Evolutionary conservation across 108 stramenopile species (phyloP), one percentile per base, ranked within the genome.

Genomic region (Mayamaea pseudoterrestris): DNA sequence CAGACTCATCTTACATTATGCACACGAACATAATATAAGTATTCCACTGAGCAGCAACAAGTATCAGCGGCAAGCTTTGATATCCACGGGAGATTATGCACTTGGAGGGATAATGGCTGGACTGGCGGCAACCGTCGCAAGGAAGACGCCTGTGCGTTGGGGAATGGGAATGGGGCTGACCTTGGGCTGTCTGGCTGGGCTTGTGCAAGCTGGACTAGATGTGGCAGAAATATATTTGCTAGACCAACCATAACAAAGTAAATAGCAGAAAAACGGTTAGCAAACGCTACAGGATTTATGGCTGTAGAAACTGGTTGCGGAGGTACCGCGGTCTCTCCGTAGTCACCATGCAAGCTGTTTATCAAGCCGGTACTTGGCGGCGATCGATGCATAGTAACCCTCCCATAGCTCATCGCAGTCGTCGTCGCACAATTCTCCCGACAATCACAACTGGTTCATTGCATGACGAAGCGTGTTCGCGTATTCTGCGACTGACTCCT

Each of bases 391-490:
- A 60, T 76, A 80, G 36, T 80, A 58, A 20, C 35, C 30, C 14
- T 60, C 42, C 78, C 74, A 76, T 8, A 80, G 40, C 1, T 41
- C 9, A 2, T 44, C 31, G 49, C 74, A 80, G 31, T 75, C 60
- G 20, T 53, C 52, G 34, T 80, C 71, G 1, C 58, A 45, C 29
- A 75, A 20, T 45, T 80, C 74, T 16, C 55, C 39, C 20, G 35
- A 27, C 35, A 30, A n/a, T 46, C 43, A 12, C 61, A 37, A 26
- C 12, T 13, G 22, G 29, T 2, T 3, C 41, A 20, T 17, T 20
- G 62, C 57, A 21, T 39, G 34, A 16, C 58, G 57, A 25, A 65
- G 29, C 30, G 72, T 7, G 18, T 50, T 41, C 43, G 69, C 58
- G 59, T 76, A 74, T 18, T 80, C 74, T 20, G 44, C 41, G 8